Conservation (phyloP, 2,329 filamentous ascomycete genomes). For the Alternaria gaisen region DNA sequence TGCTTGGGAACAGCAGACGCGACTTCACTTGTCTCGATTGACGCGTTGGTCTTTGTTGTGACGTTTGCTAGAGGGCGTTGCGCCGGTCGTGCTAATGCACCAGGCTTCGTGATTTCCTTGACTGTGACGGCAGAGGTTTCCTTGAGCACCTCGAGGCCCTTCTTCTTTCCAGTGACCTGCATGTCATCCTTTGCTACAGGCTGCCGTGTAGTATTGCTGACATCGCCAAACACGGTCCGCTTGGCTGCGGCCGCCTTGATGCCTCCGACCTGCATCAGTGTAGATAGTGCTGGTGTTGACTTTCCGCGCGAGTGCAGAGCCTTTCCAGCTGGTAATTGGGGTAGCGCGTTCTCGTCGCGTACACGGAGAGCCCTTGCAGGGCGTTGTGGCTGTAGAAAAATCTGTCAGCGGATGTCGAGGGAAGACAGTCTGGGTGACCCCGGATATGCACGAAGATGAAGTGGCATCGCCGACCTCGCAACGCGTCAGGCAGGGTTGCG, state of each 20-base stretch:
- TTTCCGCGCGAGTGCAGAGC: slow-evolving; percentile 82
- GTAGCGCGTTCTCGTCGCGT: slow-evolving; percentile 74
- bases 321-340: slow-evolving; percentile 53
- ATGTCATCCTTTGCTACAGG: slow-evolving; percentile 64
- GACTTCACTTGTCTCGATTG: slow-evolving; percentile 24
- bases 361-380: slow-evolving; percentile 66
- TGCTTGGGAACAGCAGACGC: slow-evolving; percentile 36
- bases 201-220: slow-evolving; percentile 72
- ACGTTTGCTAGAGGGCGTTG: slow-evolving; percentile 62
- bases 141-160: slow-evolving; percentile 48
- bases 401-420: slow-evolving; percentile 30
- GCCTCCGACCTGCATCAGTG: slow-evolving; percentile 62
- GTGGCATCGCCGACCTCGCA: slow-evolving; percentile 3
- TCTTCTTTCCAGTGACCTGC: slow-evolving; percentile 55
- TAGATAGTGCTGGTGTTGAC: slow-evolving; percentile 72
- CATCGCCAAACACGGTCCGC: slow-evolving; percentile 81
- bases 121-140: slow-evolving; percentile 38
- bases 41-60: slow-evolving; percentile 30
- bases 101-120: slow-evolving; percentile 55
- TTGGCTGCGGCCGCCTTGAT: slow-evolving; percentile 73
- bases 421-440: slow-evolving; percentile 12
- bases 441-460: slow-evolving; percentile 4
- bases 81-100: slow-evolving; percentile 65
- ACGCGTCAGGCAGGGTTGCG: slow-evolving; percentile 8
- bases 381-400: slow-evolving; percentile 70